Base-by-base conservation (phyloP, 257 asterid species). In the Parsonsia alboflavescens region DNA sequence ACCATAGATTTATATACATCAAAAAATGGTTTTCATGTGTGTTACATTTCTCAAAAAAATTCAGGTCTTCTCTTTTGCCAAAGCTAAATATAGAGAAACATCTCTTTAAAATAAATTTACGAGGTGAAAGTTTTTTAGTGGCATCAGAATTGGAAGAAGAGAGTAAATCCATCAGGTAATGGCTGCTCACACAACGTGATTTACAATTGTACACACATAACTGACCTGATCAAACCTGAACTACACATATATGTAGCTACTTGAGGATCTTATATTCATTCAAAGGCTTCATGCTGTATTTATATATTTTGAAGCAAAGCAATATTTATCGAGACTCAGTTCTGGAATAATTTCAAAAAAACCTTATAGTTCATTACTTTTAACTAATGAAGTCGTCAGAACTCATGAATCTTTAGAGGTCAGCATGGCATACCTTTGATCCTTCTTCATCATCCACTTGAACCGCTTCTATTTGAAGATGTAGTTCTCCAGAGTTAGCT, bases 401-500 rank as follows among this genome's bases (percentile, higher is more conserved):
- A 21, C 50, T 26, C 63, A 72, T 61, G 6, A 26, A 6, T 7
- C 48, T 6, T 2, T 39, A 41, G 68, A 68, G 24, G 12, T 70
- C 65, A 22, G 24, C 24, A 44, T 1, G 59, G 71, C 78, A 76
- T 80, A 90, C 99, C 97, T 82, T 88, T 21, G 85, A 80, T 76
- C 76, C 85, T 79, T 84, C 96, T 63, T 41, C 45, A 59, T 88
- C 95, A 12, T 89, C 88, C 42, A 78, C 80, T 78, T 68, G 86
- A 62, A 84, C 76, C 33, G 98, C 93, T 86, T 95, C 96, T 66
- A 95, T 87, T 76, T 83, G 96, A 84, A 93, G 96, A 69, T 84
- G 88, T 64, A 95, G 76, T 85, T 95, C 99, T 65, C 99, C 99
- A 33, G 97, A 85, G 76, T 82, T 91, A 63, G 86, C 96, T 80